Base-by-base conservation (phyloP, 805 yeast genomes). In the Scheffersomyces stipitis region DNA sequence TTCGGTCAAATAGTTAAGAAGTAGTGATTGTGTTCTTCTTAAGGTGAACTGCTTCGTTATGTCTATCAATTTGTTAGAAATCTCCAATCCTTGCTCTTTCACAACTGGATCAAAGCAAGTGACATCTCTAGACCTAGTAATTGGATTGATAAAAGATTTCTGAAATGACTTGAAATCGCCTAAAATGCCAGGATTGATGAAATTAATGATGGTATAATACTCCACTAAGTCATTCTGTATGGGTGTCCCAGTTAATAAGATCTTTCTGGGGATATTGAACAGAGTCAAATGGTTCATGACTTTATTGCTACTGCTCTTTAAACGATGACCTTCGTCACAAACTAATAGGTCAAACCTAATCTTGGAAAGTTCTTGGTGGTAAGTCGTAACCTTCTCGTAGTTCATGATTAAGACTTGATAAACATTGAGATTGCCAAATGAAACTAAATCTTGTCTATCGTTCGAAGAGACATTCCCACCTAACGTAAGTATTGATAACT, bases 261-360 rank as follows among this genome's bases (percentile, higher is more conserved):
- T 64, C 42, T 83, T 78, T 29, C 70, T 76, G 5, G 67, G 66
- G 3, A 83, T 71, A 28, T 78, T 64, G 13, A 89, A 59, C 1
- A 69, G 50, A 28, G 75, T 76, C 35, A 91, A 64, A 0, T 81
- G 78, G 40, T 78, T 80, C 34, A 88, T 64, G 0, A 85, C 79
- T 57, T 87, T 89, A 40, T 86, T 87, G 7, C 80, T 66, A 4
- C 78, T 70, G 48, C 79, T 86, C 50, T 91, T 93, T 46, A 93
- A 69, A 33, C 96, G 70, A 58, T 93, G 99, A 2, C 98, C 99
- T 55, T 93, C 99, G 59, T 93, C 99, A 58, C 96, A 93, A 1
- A 93, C 76, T 14, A 93, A 63, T 13, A 93, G 47, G 55, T 89
- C 98, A 43, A 78, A 64, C 1, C 59, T 58, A 3, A 69, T 69